Evolutionary conservation across 164 flowering plant species (phyloP), one percentile per base, ranked within the genome.

Genomic region (Kalanchoe fedtschenkoi): DNA sequence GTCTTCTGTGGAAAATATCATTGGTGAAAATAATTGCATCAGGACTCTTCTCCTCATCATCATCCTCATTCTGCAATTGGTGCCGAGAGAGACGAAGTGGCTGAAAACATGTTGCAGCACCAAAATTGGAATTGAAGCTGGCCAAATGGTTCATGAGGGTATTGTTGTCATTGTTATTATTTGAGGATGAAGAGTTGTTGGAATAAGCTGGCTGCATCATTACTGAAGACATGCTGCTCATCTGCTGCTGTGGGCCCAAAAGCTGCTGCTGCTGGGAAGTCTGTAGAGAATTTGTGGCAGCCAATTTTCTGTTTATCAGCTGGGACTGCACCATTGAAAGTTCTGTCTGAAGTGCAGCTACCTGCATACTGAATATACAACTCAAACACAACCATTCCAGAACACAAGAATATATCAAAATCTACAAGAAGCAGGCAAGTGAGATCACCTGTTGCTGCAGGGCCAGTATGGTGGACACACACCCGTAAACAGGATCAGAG

Each of bases 401-500:
- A 51, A 3, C 3, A 51, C 6, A 14, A 28, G 13, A 28, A 51
- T 19, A 0, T 51, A 39, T 39, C 15, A 19, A 15, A 47, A 47
- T 19, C 22, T 19, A 47, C 26, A 6, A 17, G 55, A 47, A 30
- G 58, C 17, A 26, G 32, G 7, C 2, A 29, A 54, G 33, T 9
- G n/a, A 21, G 58, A 54, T 26, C 65, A 91, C 96, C 98, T 91
- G 98, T 64, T 84, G 96, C 46, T 88, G 95, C 66, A 91, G 62
- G 58, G 89, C 89, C 55, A 89, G 79, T n/a, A 91, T 81, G 65
- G 95, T 85, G 15, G 98, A 89, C 17, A 87, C 91, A 61, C 98
- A 91, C 16, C 98, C 98, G 65, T 87, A 87, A 54, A 89, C 96
- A 0, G 92, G 98, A 60, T 89, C 96, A 2, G 95, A 82, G 22